Percentiles rank a stretch among this genome's conserved stretches.
phyloP scores from a whole-genome alignment of 805 yeast genomes.

The Diddensiella caesifluorescens region DNA sequence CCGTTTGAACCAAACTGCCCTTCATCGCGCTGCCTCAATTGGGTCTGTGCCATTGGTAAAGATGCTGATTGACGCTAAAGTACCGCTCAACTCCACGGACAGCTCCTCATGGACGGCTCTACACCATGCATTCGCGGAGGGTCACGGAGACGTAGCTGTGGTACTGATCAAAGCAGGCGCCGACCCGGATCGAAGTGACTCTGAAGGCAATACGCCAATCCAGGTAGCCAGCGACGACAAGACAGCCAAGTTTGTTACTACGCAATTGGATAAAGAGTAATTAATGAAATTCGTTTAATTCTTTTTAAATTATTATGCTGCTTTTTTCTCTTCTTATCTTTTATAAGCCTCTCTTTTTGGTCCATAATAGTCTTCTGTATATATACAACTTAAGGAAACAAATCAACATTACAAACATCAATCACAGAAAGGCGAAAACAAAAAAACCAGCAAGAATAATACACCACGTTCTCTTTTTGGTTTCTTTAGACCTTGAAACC shows the following conservation, averaged over 20 bases:
- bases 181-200: slow-evolving; percentile 42
- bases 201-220: slow-evolving; percentile 50
- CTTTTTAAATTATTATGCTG: not conserved
- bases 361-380: no score
- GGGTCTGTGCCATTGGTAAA: slow-evolving; percentile 60
- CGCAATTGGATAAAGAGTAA: slow-evolving; percentile 1
- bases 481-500: slow-evolving; percentile 96
- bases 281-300: no score
- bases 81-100: slow-evolving; percentile 67
- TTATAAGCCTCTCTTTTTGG: no score
- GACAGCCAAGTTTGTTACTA: slow-evolving; percentile 31
- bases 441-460: no score
- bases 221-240: slow-evolving; percentile 54
- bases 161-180: slow-evolving; percentile 62
- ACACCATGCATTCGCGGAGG: slow-evolving; percentile 89
- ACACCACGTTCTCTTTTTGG: no score
- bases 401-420: no score
- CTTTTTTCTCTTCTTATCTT: not conserved
- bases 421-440: no score
- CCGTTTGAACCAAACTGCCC: slow-evolving; percentile 54
- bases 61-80: slow-evolving; percentile 48
- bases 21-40: slow-evolving; percentile 78
- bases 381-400: no score
- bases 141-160: slow-evolving; percentile 71
- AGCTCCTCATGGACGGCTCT: slow-evolving; percentile 75